These are phyloP conservation scores for Psilocybe azurescens DNA, from an alignment of 768 basidiomycete species.

Conservation along the genomic window DNA sequence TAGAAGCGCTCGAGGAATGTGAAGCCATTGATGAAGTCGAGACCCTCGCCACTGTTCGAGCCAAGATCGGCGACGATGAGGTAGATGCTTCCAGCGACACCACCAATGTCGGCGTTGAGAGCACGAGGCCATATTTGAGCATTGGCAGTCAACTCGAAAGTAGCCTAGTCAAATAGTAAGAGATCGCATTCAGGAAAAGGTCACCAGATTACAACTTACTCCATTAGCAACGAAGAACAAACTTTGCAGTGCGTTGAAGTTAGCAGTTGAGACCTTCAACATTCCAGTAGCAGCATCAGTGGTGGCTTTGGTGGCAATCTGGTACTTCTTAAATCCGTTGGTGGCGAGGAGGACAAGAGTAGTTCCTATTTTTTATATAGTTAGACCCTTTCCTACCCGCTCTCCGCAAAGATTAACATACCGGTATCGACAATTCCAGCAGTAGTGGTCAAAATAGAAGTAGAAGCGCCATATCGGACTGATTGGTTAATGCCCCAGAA, in stretches of 20 bases:
- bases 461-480: conserved; percentile 50
- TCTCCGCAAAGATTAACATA: conserved; percentile 11
- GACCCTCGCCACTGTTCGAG: conserved; percentile 51
- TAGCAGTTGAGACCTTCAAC: conserved; percentile 52
- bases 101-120: conserved; percentile 62
- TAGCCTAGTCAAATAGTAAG: conserved; percentile 33
- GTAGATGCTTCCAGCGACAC: conserved; percentile 53
- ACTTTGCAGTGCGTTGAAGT: conserved; percentile 57
- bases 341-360: conserved; percentile 55
- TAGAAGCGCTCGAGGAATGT: conserved; percentile 59
- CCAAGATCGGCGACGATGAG: conserved; percentile 60
- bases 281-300: conserved; percentile 48
- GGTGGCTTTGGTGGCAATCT: conserved; percentile 48
- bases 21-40: conserved; percentile 62
- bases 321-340: conserved; percentile 49
- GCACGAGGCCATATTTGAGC: conserved; percentile 74
- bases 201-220: conserved; percentile 32
- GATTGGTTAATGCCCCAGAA: conserved; percentile 70
- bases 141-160: conserved; percentile 61
- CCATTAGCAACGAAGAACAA: conserved; percentile 60
- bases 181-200: no score
- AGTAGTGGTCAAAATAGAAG: conserved; percentile 46
- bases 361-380: conserved; percentile 37
- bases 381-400: background rate
- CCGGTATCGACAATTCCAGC: conserved; percentile 69